A percentile compares a stretch with the other conserved stretches of the same genome.
Evolutionary conservation across 2,329 filamentous ascomycete species (phyloP).

Genomic region (Rhinocladiella similis): DNA sequence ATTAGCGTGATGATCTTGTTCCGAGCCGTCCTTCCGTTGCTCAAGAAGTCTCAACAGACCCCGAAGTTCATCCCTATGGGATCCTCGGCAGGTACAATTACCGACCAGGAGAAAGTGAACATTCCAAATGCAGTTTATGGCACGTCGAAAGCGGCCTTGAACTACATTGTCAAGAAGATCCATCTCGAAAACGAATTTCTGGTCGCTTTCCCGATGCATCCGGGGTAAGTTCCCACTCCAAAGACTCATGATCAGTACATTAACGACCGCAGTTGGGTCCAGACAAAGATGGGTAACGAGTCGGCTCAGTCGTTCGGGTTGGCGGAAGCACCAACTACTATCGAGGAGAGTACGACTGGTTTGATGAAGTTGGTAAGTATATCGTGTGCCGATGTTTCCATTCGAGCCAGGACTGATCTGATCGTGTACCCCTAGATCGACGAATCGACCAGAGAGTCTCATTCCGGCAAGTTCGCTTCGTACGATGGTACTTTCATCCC

Average conservation of each 20-base stretch:
- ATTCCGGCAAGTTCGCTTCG: constrained; percentile 19
- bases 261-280: constrained; percentile 12
- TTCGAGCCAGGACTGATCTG: background rate
- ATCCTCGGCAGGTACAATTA: constrained; percentile 7
- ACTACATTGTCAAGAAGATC: constrained; percentile 39
- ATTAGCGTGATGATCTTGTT: constrained; percentile 46
- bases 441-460: constrained; percentile 18
- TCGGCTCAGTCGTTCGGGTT: constrained; percentile 23
- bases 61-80: constrained; percentile 15
- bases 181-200: constrained; percentile 36
- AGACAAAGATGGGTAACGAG: constrained; percentile 30
- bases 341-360: constrained; percentile 27
- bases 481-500: constrained; percentile 12
- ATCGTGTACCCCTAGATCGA: constrained; percentile 16
- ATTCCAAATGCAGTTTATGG: constrained; percentile 38
- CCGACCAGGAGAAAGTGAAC: background rate
- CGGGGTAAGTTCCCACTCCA: background rate
- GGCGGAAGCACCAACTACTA: constrained; percentile 23
- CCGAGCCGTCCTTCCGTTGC: constrained; percentile 45
- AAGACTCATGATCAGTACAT: too few species aligned
- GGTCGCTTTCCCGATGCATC: constrained; percentile 14
- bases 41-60: constrained; percentile 33
- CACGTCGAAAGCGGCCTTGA: constrained; percentile 43
- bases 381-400: background rate
- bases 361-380: constrained; percentile 24